Conservation (phyloP, 2,329 filamentous ascomycete genomes). For the Ophiostoma ips region DNA sequence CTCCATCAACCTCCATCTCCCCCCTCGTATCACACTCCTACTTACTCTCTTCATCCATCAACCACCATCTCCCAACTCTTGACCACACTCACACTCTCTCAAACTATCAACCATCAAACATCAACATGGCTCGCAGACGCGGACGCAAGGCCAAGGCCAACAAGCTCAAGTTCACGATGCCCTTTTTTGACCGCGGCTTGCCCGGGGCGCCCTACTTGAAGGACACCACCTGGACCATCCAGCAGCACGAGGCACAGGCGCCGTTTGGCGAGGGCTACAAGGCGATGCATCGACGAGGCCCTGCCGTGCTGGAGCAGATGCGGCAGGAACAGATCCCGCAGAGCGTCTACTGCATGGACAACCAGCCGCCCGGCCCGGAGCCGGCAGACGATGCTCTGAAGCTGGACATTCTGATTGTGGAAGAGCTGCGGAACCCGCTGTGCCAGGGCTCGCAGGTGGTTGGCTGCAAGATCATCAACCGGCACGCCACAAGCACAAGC, state of each 20-base stretch:
- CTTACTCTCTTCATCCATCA: no score
- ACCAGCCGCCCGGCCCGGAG: slow-evolving; percentile 8
- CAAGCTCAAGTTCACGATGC: slow-evolving; percentile 6
- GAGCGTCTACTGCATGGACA: slow-evolving; percentile 12
- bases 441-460: slow-evolving; percentile 8
- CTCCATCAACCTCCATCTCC: no score
- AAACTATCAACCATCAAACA: no score
- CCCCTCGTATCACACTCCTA: no score
- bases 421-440: slow-evolving; percentile 3
- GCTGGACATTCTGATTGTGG: slow-evolving; percentile 4
- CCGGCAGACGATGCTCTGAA: background rate
- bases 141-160: background rate
- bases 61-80: no score
- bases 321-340: slow-evolving; percentile 9
- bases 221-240: slow-evolving; percentile 5
- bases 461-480: slow-evolving; percentile 2
- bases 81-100: no score
- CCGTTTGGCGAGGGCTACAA: slow-evolving; percentile 13
- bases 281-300: slow-evolving; percentile 5
- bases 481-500: no score
- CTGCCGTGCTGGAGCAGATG: slow-evolving; percentile 5
- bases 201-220: slow-evolving; percentile 4
- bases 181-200: slow-evolving; percentile 4
- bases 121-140: background rate
- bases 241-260: slow-evolving; percentile 2